Evolutionary conservation across 495 filamentous ascomycete species (phyloP).

Genomic region (Xanthoparmelia taractica): DNA sequence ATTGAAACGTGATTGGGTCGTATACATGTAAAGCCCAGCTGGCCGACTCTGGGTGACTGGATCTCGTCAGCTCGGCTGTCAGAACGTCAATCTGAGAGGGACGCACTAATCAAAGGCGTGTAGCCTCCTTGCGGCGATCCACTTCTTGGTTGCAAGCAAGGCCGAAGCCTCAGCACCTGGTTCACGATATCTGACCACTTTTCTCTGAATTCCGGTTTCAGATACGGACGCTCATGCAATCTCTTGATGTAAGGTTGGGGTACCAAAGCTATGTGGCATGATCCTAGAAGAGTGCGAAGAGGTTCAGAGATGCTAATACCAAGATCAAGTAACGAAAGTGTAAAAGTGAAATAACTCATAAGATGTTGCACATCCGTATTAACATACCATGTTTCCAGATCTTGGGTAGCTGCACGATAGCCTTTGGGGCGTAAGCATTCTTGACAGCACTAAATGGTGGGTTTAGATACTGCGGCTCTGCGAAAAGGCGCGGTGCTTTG

Average conservation of each 20-base stretch:
- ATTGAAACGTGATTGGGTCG: neutral
- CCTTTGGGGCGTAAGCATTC: neutral
- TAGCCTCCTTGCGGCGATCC: neutral
- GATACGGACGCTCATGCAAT: neutral
- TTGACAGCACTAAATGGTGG: slow-evolving; percentile 6
- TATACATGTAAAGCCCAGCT: neutral
- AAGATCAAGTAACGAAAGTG: neutral
- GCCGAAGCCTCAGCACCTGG: neutral
- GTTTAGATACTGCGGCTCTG: neutral
- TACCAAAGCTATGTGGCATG: neutral
- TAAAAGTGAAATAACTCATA: neutral
- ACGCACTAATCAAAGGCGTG: neutral
- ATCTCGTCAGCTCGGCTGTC: neutral
- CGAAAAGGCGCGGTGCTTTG: neutral
- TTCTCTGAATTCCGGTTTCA: neutral
- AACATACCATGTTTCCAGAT: slow-evolving; percentile 7
- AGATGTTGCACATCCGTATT: neutral
- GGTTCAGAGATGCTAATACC: neutral
- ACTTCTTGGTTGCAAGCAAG: neutral
- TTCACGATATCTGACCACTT: neutral
- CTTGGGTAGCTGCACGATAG: slow-evolving; percentile 10
- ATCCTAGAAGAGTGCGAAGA: neutral
- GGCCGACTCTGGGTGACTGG: neutral
- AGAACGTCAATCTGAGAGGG: neutral
- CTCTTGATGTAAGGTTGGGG: neutral